A percentile compares a stretch with the other conserved stretches of the same genome.
Evolutionary conservation across 345 rosid genomes (phyloP).

Genomic region (Syzygium oleosum): DNA sequence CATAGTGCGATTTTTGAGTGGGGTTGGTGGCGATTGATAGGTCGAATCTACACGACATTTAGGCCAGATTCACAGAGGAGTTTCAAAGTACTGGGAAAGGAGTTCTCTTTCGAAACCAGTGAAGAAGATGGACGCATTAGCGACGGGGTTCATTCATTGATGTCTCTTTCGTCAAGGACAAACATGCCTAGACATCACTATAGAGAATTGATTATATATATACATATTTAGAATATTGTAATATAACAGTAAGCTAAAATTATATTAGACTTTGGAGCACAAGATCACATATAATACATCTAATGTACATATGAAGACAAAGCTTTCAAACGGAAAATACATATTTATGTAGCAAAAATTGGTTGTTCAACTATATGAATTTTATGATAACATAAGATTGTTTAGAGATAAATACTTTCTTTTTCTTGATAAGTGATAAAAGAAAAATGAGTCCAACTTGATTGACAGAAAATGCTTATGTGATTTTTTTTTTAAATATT

Average conservation of each 20-base stretch:
- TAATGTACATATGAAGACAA: neutral
- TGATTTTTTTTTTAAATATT: too few species aligned
- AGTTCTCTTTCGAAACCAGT: neutral
- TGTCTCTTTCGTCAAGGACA: neutral
- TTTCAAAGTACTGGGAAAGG: neutral
- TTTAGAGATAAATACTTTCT: neutral
- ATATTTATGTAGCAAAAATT: rapidly evolving
- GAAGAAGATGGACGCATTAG: neutral
- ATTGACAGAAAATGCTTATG: too few species aligned
- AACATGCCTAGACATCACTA: neutral
- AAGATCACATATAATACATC: neutral
- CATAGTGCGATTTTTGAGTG: neutral
- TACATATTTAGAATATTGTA: neutral
- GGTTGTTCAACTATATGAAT: neutral
- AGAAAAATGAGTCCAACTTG: neutral
- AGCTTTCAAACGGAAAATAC: neutral
- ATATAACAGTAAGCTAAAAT: neutral
- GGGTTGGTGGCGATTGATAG: neutral
- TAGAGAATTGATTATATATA: neutral
- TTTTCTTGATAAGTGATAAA: neutral
- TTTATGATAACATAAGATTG: neutral
- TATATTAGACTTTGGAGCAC: neutral
- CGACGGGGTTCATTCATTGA: neutral
- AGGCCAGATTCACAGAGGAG: neutral
- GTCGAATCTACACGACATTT: neutral